Conservation (phyloP, 306 rosid genomes). For the Cucumis cinereus region DNA sequence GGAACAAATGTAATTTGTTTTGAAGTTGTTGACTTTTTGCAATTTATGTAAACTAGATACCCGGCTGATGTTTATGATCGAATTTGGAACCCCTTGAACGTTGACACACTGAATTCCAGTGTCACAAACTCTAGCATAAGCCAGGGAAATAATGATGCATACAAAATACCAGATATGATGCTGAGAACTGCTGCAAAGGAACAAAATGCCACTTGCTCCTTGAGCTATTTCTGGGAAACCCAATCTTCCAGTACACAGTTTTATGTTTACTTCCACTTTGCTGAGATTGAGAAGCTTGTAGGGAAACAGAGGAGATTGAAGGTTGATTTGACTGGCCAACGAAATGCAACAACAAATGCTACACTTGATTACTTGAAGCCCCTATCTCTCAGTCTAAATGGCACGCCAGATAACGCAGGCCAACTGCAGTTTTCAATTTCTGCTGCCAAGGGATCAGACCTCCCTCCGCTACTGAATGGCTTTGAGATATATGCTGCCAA, state of each 20-base stretch:
- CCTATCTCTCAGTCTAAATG: conserved; percentile 1
- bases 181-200: conserved; percentile 3
- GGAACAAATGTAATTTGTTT: not conserved
- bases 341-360: not conserved
- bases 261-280: conserved; percentile 20
- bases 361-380: conserved; percentile 22
- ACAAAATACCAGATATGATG: conserved; percentile 12
- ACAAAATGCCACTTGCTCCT: conserved; percentile 3
- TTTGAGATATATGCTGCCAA: conserved; percentile 10
- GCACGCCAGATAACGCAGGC: not conserved
- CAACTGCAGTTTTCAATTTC: conserved; percentile 8
- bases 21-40: not conserved
- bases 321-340: conserved; percentile 5
- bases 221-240: not conserved
- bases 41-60: not conserved
- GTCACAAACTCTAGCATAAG: conserved; percentile 6
- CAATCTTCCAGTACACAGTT: not conserved
- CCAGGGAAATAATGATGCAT: not conserved
- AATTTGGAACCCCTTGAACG: conserved; percentile 10
- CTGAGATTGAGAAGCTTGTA: conserved; percentile 8
- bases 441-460: conserved; percentile 3
- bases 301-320: conserved; percentile 5
- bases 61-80: conserved; percentile 13
- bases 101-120: not conserved
- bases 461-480: conserved; percentile 13